These are phyloP conservation scores for Aureobasidium uvarum DNA, from an alignment of 2,329 filamentous ascomycete genomes.

Conservation along the genomic window DNA sequence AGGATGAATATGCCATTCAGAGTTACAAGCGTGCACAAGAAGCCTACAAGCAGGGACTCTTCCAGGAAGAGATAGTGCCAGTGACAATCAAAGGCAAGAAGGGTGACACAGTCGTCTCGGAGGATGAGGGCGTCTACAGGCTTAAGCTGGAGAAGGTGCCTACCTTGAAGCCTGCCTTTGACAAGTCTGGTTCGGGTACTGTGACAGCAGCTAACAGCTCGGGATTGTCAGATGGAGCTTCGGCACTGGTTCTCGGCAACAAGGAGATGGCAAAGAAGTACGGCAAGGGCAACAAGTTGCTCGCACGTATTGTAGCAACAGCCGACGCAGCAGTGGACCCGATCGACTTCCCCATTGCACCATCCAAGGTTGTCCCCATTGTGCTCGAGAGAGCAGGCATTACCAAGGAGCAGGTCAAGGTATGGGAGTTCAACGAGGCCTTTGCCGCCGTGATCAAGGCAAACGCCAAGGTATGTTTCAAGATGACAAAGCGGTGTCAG, in stretches of 20 bases:
- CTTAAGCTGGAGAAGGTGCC: conserved; percentile 83
- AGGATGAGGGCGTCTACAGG: conserved; percentile 86
- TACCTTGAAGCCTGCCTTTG: conserved; percentile 85
- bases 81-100: conserved; percentile 84
- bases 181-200: conserved; percentile 79
- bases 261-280: conserved; percentile 78
- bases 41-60: conserved; percentile 79
- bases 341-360: conserved; percentile 92
- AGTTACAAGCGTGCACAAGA: conserved; percentile 87
- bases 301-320: conserved; percentile 81
- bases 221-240: conserved; percentile 91
- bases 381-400: conserved; percentile 87
- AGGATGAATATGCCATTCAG: conserved; percentile 86
- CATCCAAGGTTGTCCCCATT: conserved; percentile 86
- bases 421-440: conserved; percentile 99
- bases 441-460: conserved; percentile 95
- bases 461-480: conserved; percentile 69
- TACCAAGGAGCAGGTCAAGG: conserved; percentile 81
- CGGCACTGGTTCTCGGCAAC: conserved; percentile 80
- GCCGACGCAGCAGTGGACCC: conserved; percentile 89
- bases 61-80: conserved; percentile 85
- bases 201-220: conserved; percentile 95
- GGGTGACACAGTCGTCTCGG: conserved; percentile 73
- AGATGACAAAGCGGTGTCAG: not conserved
- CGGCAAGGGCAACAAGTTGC: conserved; percentile 70